Base-by-base conservation (phyloP, 495 filamentous ascomycete species). In the Tuber calosporum region DNA sequence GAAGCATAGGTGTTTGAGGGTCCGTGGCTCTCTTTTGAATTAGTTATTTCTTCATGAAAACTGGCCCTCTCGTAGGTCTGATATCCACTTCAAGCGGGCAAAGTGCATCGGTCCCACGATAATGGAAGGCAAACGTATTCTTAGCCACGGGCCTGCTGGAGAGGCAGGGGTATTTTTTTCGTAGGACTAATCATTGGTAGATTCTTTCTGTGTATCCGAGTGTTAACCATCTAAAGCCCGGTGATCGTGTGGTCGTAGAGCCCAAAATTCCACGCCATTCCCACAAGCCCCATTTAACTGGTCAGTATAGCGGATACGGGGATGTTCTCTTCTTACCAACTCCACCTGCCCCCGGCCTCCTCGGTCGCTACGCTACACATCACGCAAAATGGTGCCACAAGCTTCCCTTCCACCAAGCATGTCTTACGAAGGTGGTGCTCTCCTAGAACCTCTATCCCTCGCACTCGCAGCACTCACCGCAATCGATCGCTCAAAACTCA, bases 21-120 rank as follows among this genome's bases (percentile, higher is more conserved):
- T 93, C 85, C 82, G 87, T 84, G 79, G 79, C 81, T 70, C 66
- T 75, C 75, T 76, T 73, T 81, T 79, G 76, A 42, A 19, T 9
- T 15, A 43, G 36, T 45, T 22, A 17, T 43, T 76, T 42, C 67
- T 42, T 74, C 40, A 26, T 43, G 41, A 20, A 26, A 26, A 39
- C 75, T 83, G 11, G 81, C 75, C 34, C 69, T 66, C 62, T 40
- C 39, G 43, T 80, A 96, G 92, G 67, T 96, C 93, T 71, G 93
- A 97, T 83, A 89, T 97, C 40, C 93, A 97, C 84, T 97, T 97
- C 87, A 96, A 93, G 93, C 93, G 94, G 82, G 90, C 90, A 43
- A 93, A 93, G 75, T 91, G 90, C 83, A 97, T 97, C 80, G 93
- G 93, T 20, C 93, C 93, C 71, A 97, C 97, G 93, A 90, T 96